Evolutionary conservation across 139 green algal species (phyloP).

Genomic region (Closterium sp.): DNA sequence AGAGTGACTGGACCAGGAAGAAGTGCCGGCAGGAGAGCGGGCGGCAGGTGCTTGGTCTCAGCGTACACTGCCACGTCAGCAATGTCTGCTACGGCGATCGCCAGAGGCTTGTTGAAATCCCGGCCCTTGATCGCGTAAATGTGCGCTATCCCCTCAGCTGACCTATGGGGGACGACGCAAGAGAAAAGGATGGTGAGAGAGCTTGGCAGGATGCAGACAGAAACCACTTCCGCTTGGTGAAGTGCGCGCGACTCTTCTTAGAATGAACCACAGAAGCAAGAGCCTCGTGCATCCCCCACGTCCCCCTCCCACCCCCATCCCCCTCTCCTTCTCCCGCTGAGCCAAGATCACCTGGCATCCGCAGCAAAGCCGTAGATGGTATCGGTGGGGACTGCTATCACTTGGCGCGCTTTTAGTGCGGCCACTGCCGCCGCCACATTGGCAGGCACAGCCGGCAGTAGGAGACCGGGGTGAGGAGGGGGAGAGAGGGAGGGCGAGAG

Average conservation of each 20-base stretch:
- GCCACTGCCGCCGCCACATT: slow-evolving; percentile 7
- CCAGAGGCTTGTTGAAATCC: slow-evolving; percentile 43
- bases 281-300: not conserved
- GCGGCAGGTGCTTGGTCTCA: slow-evolving; percentile 43
- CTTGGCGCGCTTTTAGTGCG: slow-evolving; percentile 21
- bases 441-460: not conserved
- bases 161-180: not conserved
- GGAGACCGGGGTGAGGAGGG: not conserved
- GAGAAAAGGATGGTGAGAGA: too few relatives aligned
- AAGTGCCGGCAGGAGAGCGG: slow-evolving; percentile 36
- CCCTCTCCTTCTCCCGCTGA: too few relatives aligned
- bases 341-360: slow-evolving; percentile 7
- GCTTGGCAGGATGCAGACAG: too few relatives aligned
- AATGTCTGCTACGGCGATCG: slow-evolving; percentile 51
- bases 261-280: too few relatives aligned
- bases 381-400: slow-evolving; percentile 57
- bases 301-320: too few relatives aligned
- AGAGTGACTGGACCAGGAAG: slow-evolving; percentile 53
- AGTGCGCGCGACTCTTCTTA: too few relatives aligned
- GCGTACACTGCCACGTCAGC: slow-evolving; percentile 48
- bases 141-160: slow-evolving; percentile 24
- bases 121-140: slow-evolving; percentile 56
- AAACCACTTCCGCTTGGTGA: too few relatives aligned
- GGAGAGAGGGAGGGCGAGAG: not conserved
- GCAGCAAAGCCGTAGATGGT: slow-evolving; percentile 56